Evolutionary conservation across 73 alveolate genomes (phyloP).

Genomic region (Chromera velia): DNA sequence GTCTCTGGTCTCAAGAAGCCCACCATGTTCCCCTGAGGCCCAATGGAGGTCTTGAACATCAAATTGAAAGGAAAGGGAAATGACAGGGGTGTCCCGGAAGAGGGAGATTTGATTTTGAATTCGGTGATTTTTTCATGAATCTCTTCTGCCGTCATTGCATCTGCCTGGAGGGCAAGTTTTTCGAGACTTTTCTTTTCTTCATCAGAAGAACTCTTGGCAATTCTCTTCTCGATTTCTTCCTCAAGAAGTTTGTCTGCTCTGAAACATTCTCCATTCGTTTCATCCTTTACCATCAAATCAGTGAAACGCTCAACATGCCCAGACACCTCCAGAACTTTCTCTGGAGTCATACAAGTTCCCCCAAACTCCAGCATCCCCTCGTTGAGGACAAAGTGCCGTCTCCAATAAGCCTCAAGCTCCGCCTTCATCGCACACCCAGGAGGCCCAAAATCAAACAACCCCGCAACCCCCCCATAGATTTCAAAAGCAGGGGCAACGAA

Average conservation of each 20-base stretch:
- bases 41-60: slow-evolving; percentile 38
- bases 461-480: slow-evolving; percentile 93
- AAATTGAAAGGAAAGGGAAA: slow-evolving; percentile 66
- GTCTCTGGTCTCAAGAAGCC: slow-evolving; percentile 40
- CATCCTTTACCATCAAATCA: slow-evolving; percentile 89
- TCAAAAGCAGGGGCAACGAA: slow-evolving; percentile 57
- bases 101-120: slow-evolving; percentile 71
- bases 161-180: slow-evolving; percentile 59
- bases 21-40: slow-evolving; percentile 16
- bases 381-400: slow-evolving; percentile 89
- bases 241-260: slow-evolving; percentile 89
- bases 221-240: slow-evolving; percentile 65
- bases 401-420: slow-evolving; percentile 84
- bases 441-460: slow-evolving; percentile 96
- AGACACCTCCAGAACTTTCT: slow-evolving; percentile 78
- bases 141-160: slow-evolving; percentile 67
- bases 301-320: slow-evolving; percentile 96
- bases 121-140: slow-evolving; percentile 65
- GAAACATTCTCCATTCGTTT: slow-evolving; percentile 71
- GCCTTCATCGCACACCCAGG: slow-evolving; percentile 89
- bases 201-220: slow-evolving; percentile 57
- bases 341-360: slow-evolving; percentile 82
- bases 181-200: slow-evolving; percentile 63
- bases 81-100: slow-evolving; percentile 82
- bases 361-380: slow-evolving; percentile 91